Evolutionary conservation across 192 early-diverging fungal species (phyloP).

Genomic region (Kappamyces sp.): DNA sequence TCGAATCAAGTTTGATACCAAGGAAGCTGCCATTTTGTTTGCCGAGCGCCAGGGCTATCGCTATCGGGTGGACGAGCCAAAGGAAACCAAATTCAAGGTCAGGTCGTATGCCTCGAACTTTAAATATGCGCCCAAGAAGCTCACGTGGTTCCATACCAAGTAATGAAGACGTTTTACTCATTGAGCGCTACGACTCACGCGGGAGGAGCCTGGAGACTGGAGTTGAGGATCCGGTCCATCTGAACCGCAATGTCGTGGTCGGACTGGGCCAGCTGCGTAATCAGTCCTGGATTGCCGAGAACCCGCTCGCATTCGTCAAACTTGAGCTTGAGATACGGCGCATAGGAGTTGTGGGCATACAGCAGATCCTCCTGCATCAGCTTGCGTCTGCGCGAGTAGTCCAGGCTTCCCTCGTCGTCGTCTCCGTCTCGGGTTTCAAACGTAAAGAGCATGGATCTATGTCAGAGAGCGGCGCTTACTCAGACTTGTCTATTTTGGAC

Average conservation of each 20-base stretch:
- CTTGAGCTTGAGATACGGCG: slow-evolving; percentile 44
- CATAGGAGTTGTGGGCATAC: slow-evolving; percentile 43
- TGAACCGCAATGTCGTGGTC: slow-evolving; percentile 19
- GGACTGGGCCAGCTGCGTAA: slow-evolving; percentile 9
- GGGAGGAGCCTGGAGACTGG: not conserved
- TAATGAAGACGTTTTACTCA: slow-evolving; percentile 1
- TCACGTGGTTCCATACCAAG: slow-evolving; percentile 15
- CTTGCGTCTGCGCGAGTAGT: slow-evolving; percentile 22
- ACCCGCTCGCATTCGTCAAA: slow-evolving; percentile 42
- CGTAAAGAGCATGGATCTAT: slow-evolving; percentile 51
- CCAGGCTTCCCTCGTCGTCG: slow-evolving; percentile 42
- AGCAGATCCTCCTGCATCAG: slow-evolving; percentile 54
- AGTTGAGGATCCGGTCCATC: slow-evolving; percentile 12
- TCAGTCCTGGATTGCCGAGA: slow-evolving; percentile 35
- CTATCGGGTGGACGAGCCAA: slow-evolving; percentile 88
- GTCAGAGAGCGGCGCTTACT: slow-evolving; percentile 30
- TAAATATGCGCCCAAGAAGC: slow-evolving; percentile 29
- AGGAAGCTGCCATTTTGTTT: slow-evolving; percentile 87
- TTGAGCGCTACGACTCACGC: not conserved
- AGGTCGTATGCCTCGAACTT: slow-evolving; percentile 93
- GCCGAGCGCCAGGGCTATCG: slow-evolving; percentile 95
- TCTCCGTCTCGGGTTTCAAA: slow-evolving; percentile 43
- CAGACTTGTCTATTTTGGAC: slow-evolving; percentile 50
- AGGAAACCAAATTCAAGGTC: slow-evolving; percentile 65
- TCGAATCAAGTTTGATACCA: slow-evolving; percentile 71